Evolutionary conservation across 352 stramenopile species (phyloP).

Genomic region (Pythium sukuiense): DNA sequence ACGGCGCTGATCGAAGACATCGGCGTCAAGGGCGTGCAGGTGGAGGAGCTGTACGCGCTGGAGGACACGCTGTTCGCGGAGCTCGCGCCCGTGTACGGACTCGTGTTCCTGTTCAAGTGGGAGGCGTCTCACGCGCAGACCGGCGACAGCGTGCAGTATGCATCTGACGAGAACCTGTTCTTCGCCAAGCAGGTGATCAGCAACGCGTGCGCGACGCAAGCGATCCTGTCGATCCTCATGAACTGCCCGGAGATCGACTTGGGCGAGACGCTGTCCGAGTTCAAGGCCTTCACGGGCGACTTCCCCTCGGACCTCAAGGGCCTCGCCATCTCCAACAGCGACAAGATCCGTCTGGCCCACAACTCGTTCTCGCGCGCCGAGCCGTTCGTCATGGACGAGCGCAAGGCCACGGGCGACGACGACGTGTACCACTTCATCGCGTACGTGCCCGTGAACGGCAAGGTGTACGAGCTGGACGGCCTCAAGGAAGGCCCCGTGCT

Average conservation of each 20-base stretch:
- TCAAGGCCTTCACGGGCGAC: constrained; percentile 80
- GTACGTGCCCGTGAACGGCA: constrained; percentile 89
- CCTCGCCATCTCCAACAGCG: constrained; percentile 85
- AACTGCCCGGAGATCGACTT: constrained; percentile 80
- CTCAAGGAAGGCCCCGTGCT: constrained; percentile 88
- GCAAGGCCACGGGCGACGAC: constrained; percentile 80
- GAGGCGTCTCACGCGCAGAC: constrained; percentile 49
- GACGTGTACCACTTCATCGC: constrained; percentile 98
- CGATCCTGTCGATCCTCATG: constrained; percentile 95
- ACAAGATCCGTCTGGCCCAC: constrained; percentile 81
- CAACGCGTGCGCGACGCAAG: constrained; percentile 97
- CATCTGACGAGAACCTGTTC: constrained; percentile 77
- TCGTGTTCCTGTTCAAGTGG: constrained; percentile 98
- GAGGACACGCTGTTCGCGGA: constrained; percentile 84
- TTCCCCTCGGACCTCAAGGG: constrained; percentile 83
- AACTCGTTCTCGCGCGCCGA: constrained; percentile 83
- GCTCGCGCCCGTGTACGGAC: constrained; percentile 83
- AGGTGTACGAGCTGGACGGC: constrained; percentile 96
- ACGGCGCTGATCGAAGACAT: constrained; percentile 93
- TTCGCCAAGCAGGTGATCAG: constrained; percentile 96
- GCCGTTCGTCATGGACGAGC: constrained; percentile 78
- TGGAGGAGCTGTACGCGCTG: constrained; percentile 94
- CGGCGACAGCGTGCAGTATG: constrained; percentile 19
- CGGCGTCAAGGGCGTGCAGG: constrained; percentile 90
- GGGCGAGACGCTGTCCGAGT: constrained; percentile 64